Evolutionary conservation across 169 alveolate genomes (phyloP).

Genomic region (Plasmodium chabaudi): DNA sequence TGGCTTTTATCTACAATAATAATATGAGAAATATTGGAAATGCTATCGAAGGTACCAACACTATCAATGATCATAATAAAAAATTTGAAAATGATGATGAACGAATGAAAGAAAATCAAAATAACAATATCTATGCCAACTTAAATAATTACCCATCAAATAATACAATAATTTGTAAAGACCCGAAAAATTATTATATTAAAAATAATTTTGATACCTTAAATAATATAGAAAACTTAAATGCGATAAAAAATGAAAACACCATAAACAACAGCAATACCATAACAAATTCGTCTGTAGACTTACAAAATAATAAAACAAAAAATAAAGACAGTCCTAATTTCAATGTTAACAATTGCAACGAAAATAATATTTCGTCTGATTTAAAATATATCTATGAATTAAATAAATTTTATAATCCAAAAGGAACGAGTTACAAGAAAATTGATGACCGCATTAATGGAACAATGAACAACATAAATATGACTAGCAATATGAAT

Average conservation of each 20-base stretch:
- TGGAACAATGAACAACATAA: neutral
- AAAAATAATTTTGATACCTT: neutral
- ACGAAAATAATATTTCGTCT: neutral
- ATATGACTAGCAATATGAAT: neutral
- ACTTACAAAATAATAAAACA: neutral
- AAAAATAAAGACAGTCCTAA: neutral
- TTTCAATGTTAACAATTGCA: neutral
- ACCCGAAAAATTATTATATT: neutral
- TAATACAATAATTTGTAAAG: neutral
- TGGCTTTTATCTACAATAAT: neutral
- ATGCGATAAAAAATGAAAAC: slow-evolving; percentile 2
- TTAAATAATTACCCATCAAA: slow-evolving; percentile 1
- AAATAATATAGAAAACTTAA: neutral
- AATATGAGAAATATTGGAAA: neutral
- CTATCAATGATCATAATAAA: too few relatives aligned
- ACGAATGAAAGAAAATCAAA: neutral
- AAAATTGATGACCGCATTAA: neutral
- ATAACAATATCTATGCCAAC: neutral
- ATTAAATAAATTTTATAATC: neutral
- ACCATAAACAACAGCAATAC: too few relatives aligned
- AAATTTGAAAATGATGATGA: too few relatives aligned
- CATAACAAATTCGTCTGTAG: too few relatives aligned
- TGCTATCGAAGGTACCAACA: neutral
- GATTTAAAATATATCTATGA: neutral
- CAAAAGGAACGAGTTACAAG: neutral